Base-by-base conservation (phyloP, 225 moss, liverwort and hornwort species). In the Marchantia paleacea region DNA sequence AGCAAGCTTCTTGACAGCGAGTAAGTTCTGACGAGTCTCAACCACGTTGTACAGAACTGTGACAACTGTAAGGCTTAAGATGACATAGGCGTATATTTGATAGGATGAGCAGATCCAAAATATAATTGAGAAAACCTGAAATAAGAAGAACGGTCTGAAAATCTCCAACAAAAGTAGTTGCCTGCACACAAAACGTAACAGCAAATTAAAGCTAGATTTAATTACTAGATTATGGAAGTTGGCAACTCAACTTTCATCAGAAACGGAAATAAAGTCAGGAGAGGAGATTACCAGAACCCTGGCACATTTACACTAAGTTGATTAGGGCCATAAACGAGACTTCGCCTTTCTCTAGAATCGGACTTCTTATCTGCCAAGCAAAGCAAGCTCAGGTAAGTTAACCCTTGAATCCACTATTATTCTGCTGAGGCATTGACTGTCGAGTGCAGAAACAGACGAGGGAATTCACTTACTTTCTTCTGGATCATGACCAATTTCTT, bases 401-500 rank as follows among this genome's bases (percentile, higher is more conserved):
- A 11, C 22, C 12, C 29, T 13, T 66, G 28, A 66, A 66, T 10
- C 47, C 10, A 47, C 39, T 39, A 4, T 69, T 3, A 69, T 69
- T 11, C 31, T 67, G 28, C 67, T 67, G 11, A 67, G 18, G 71
- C 39, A 39, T 3, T 28, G 26, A 10, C 72, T 25, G 2, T 47
- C 74, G 22, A 24, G 8, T 11, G 22, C 74, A 52, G 25, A 16
- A 10, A 26, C n/a, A 54, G 24, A n/a, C 24, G 15, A 26, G 26
- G 28, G 8, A 13, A 39, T 31, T 65, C 50, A 79, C 87, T 0
- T 82, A 87, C 87, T 85, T 75, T 87, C 87, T 84, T 87, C 80
- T 14, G 87, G 82, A 53, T 87, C 87, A 76, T 85, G 84, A n/a
- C 87, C 87, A 73, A 87, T 84, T 77, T 87, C 87, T 64, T 87